Evolutionary conservation across 768 basidiomycete genomes (phyloP), one percentile per base, ranked within the genome.

Genomic region (Xerocomus potaroensis): DNA sequence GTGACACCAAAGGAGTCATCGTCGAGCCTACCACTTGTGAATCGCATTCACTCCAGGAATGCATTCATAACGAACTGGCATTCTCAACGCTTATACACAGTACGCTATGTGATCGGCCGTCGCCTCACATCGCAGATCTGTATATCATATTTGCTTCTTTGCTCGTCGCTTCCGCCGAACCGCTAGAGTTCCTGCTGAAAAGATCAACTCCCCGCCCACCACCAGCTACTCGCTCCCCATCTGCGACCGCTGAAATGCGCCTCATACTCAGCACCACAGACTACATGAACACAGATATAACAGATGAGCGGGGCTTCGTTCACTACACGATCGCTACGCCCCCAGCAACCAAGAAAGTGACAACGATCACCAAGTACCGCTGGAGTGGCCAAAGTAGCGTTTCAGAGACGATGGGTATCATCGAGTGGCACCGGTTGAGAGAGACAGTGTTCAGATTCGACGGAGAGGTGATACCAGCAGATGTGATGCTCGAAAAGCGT

Each of bases 321-420:
- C 16, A 53, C 26, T 63, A 63, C 24, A 46, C 46, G 23, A 41
- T 64, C 34, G 50, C 57, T 21, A 63, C 62, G 1, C 50, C 50
- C 38, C 23, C 2, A 0, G 40, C 39, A 8, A 11, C 7, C 9
- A 54, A 59, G 35, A 50, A 53, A 22, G 45, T 57, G 27, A 63
- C 62, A 6, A 62, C 60, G 21, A 54, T 64, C 43, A 63, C 53
- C 32, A 64, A 55, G 47, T 57, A 59, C 26, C 57, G 41, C 3
- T 50, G 49, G 52, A 53, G 45, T 8, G 59, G 57, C 9, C 9
- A 12, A 7, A 51, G 9, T 12, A 21, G 47, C 18, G 45, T 57
- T 6, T 35, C 50, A 8, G 58, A 63, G 38, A 62, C 49, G 14
- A 56, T 59, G 52, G 57, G 55, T 7, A 30, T 52, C 41, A 62